Evolutionary conservation across 768 basidiomycete species (phyloP).

Genomic region (Naganishia onofrii): DNA sequence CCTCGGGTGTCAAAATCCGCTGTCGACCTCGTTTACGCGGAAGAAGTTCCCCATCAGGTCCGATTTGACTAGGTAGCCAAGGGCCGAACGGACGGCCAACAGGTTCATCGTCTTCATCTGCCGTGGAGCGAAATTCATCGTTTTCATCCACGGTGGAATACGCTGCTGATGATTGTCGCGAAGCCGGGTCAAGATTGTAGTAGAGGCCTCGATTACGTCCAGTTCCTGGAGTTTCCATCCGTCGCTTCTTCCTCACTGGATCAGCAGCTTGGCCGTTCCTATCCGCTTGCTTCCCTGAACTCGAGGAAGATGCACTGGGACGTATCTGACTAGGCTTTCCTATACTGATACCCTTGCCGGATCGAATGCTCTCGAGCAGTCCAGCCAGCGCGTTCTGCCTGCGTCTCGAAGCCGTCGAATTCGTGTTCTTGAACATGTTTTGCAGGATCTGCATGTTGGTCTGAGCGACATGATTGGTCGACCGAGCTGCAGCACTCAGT

Average conservation of each 20-base stretch:
- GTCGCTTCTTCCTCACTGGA: background rate
- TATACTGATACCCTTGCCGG: constrained; percentile 20
- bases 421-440: constrained; percentile 24
- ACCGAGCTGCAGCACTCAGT: background rate
- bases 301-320: background rate
- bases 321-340: constrained; percentile 15
- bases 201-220: constrained; percentile 15
- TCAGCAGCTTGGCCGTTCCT: background rate
- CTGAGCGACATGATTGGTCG: constrained; percentile 2
- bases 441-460: constrained; percentile 20
- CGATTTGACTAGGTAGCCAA: constrained; percentile 19
- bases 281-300: background rate
- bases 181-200: background rate
- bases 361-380: constrained; percentile 20
- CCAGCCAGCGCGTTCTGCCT: constrained; percentile 12
- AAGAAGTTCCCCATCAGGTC: constrained; percentile 18
- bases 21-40: constrained; percentile 21
- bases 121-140: constrained; percentile 2
- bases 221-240: constrained; percentile 21
- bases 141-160: background rate
- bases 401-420: constrained; percentile 12
- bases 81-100: constrained; percentile 16
- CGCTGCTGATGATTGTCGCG: background rate
- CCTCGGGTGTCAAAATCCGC: constrained; percentile 12
- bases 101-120: constrained; percentile 17